Base-by-base conservation (phyloP, 1,284 basidiomycete species). In the Phylloboletellus chloephorus region DNA sequence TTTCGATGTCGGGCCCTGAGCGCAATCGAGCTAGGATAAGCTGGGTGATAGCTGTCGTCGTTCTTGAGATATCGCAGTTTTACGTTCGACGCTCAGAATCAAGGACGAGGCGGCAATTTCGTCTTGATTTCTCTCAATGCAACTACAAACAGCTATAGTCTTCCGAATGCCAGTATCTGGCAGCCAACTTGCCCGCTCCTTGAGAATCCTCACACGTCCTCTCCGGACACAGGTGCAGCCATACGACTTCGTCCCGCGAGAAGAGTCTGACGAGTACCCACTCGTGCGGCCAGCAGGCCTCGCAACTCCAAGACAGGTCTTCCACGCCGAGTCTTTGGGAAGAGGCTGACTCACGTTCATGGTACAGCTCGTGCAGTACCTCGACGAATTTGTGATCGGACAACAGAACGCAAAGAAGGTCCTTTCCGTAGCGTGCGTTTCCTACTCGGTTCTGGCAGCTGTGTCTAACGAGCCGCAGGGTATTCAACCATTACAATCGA, bases 331-430 rank as follows among this genome's bases (percentile, higher is more conserved):
- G 7, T 17, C 35, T 38, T 15, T 21, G 7, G 8, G 31, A 39
- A 37, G 25, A 16, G 35, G 17, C 20, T 25, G 5, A 26, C 39
- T 57, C 28, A 48, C 41, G 35, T 32, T 38, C 22, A 15, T 30
- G 41, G 29, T 23, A 36, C 43, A 93, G 83, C 76, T 96, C 26
- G 83, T 83, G n/a, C 75, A 83, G 56, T 91, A 91, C 62, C 74
- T 96, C 21, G 84, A 91, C 52, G 79, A 88, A 55, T 95, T 86
- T 58, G 82, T 97, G n/a, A 77, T 97, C 10, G 93, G 94, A 2
- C 94, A 97, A 61, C 86, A 89, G 49, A 75, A 74, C 48, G 93
- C 94, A 3, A 97, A 97, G 74, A 91, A 92, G 60, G 84, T 90
- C 8, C 74, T 97, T 13, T 89, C 90, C 22, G 94, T 93, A 30